Evolutionary conservation across 148 eudicot genomes (phyloP), one percentile per base, ranked within the genome.

Genomic region (Amaranthus cruentus): DNA sequence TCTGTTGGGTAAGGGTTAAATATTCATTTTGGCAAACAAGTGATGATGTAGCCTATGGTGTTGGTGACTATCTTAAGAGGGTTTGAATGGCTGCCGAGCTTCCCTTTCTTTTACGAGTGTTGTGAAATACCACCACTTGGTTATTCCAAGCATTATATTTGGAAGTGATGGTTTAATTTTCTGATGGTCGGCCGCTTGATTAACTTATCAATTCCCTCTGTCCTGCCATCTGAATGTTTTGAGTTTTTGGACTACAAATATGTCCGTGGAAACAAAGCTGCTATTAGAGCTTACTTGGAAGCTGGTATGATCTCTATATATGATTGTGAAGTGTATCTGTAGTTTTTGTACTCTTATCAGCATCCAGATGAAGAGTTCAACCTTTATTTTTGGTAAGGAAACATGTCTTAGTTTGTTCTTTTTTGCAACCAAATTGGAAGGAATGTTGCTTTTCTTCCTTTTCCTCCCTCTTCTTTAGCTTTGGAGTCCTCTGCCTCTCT

Each of bases 381-480:
- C 88, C 84, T 83, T 80, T 83, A 62, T 61, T 80, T 89, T 86
- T 86, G 96, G 93, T 88, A 95, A 96, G 86, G 85, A 81, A 79
- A 87, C 77, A 78, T 78, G 88, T 81, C 82, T 82, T 83, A 81
- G 85, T 77, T 74, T 77, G 83, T 71, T 85, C 66, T 83, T 75
- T 75, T 77, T 75, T 85, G 81, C 58, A 51, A 63, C 58, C 60
- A 49, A 56, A 60, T 49, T 79, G 78, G 60, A 71, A 42, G 62
- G 7, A 44, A 71, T 66, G 42, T 82, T 55, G 57, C 44, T 55
- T 42, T 42, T 60, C 42, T 44, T 55, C 56, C 47, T 62, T 28
- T 73, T 71, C 52, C 59, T 57, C 73, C 52, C 59, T 57, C 42
- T 52, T 68, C 5, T 50, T 9, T 9, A 49, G 44, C 9, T 51